Evolutionary conservation across 176 grass and related monocot species (phyloP), one percentile per base, ranked within the genome.

Genomic region (Phoenix roebelenii): DNA sequence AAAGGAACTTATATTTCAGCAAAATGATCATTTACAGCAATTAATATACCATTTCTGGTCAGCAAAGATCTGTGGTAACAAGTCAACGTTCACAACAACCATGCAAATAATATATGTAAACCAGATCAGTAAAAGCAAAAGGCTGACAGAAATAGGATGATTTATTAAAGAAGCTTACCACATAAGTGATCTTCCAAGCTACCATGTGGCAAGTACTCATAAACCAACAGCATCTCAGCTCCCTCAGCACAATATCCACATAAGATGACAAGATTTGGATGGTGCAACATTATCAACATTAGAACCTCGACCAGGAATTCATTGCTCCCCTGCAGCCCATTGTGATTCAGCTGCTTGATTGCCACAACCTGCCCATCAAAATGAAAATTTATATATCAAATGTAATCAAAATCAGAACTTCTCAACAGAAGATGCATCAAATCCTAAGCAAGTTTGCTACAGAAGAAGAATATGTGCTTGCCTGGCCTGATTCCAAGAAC

Each of bases 241-340:
- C 61, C 67, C 23, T 77, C 67, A 4, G 79, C 61, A 26, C 79
- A 82, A 50, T 77, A 77, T 15, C 79, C 79, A 44, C 67, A 72
- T 60, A 82, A 64, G 7, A 18, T 82, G 52, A 77, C 79, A 50
- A 82, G 79, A 72, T 82, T 72, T 1, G 55, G 25, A 16, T 82
- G 79, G 73, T 82, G 73, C 54, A 77, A 55, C 62, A 76, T 60
- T 29, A 67, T 64, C 48, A 82, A 56, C 79, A 82, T 82, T 49
- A 82, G 16, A 28, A 73, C 76, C 50, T 82, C 79, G 15, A 82
- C 67, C 49, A 82, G 66, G 23, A 82, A 82, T 55, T 77, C 79
- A 5, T 82, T 55, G 17, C 55, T 72, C 3, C 79, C 79, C 55
- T 82, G 72, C 10, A 51, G 19, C 56, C 68, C 79, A 16, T 48